Conservation (phyloP, 2,329 filamentous ascomycete genomes). For the Botryotinia calthae region DNA sequence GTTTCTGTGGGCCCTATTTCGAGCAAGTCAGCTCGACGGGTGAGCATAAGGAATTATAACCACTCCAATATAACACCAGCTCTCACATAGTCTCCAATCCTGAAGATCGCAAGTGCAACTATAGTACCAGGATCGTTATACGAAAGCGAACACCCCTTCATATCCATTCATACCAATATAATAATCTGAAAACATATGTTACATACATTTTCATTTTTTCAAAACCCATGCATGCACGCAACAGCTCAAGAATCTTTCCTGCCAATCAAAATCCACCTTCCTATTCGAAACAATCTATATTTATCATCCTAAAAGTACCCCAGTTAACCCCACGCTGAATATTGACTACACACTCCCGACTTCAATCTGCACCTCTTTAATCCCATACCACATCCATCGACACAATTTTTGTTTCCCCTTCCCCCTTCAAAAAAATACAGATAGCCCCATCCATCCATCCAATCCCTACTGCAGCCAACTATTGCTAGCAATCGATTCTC, state of each 20-base stretch:
- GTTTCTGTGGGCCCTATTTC: not conserved
- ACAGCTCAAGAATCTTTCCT: not conserved
- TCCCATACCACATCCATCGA: not conserved
- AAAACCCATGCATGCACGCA: not conserved
- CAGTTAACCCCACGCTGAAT: conserved; percentile 3
- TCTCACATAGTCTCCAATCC: not conserved
- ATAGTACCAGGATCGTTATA: not conserved
- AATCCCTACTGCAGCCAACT: not conserved
- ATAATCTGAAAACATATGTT: not conserved
- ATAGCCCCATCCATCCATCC: not conserved
- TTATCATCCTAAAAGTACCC: conserved; percentile 1
- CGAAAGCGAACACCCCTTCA: not conserved
- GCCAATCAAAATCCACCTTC: not conserved
- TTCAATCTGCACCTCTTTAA: not conserved
- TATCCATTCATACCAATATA: not conserved
- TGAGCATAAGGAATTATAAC: not conserved
- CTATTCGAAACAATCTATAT: not conserved
- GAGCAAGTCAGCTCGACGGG: not conserved
- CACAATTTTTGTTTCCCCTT: not conserved
- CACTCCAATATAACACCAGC: not conserved
- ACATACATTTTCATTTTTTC: not conserved
- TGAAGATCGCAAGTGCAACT: not conserved
- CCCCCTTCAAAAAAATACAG: not conserved
- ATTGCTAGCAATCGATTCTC: not conserved
- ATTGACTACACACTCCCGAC: not conserved